Evolutionary conservation across 2,329 filamentous ascomycete species (phyloP).

Genomic region (Sphaerostilbella broomeana): DNA sequence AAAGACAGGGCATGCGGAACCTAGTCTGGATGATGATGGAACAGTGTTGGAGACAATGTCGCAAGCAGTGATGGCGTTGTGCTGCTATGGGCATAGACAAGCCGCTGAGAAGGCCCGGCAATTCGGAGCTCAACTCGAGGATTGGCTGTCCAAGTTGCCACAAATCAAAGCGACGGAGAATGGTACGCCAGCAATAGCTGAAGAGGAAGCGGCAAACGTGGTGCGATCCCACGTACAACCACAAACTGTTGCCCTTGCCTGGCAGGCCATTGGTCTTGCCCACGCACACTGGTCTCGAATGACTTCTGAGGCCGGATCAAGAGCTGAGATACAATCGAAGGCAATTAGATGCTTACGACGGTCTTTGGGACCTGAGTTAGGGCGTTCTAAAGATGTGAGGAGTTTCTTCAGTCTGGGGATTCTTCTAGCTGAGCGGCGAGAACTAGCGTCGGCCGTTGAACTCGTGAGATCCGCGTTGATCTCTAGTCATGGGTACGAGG

Average conservation of each 20-base stretch:
- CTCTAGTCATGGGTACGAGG: conserved; percentile 44
- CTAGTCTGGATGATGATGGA: conserved; percentile 70
- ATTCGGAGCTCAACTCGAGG: conserved; percentile 64
- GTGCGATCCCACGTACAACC: conserved; percentile 46
- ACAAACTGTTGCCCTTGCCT: conserved; percentile 60
- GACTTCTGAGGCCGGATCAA: conserved; percentile 66
- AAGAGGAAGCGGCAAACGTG: conserved; percentile 23
- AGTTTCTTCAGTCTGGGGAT: conserved; percentile 74
- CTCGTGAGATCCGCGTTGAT: conserved; percentile 71
- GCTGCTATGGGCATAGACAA: conserved; percentile 67
- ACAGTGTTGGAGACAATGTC: conserved; percentile 71
- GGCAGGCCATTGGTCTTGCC: conserved; percentile 78
- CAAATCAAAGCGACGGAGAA: conserved; percentile 24
- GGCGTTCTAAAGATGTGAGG: conserved; percentile 62
- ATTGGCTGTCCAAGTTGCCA: conserved; percentile 61
- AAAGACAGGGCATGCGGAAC: conserved; percentile 66
- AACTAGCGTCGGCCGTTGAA: conserved; percentile 73
- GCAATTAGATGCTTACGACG: conserved; percentile 71
- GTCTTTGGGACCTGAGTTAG: conserved; percentile 61
- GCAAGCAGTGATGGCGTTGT: conserved; percentile 73
- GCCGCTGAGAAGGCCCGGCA: conserved; percentile 74
- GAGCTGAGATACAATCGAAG: conserved; percentile 67
- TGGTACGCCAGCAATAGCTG: conserved; percentile 24
- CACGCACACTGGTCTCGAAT: conserved; percentile 81
- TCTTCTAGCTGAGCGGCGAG: conserved; percentile 81